A percentile compares a stretch with the other conserved stretches of the same genome.
Conservation (phyloP, 2,329 filamentous ascomycete species). For the Coniella lustricola region DNA sequence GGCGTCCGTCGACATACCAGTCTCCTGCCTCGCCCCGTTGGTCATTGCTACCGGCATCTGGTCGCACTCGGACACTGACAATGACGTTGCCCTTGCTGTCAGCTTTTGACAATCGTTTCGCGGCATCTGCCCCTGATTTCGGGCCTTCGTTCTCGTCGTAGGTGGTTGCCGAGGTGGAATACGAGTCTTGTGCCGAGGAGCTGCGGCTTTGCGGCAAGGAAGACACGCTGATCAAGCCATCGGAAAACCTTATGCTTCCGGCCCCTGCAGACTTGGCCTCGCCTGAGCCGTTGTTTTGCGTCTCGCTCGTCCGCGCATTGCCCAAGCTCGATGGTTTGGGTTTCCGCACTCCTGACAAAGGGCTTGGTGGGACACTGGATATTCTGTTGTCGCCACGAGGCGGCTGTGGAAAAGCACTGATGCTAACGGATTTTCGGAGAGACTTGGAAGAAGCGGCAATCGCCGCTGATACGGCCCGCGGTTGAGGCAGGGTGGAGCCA, state of each 20-base stretch:
- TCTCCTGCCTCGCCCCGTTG: constrained; percentile 66
- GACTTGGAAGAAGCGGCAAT: constrained; percentile 60
- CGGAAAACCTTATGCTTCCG: constrained; percentile 57
- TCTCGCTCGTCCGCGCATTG: constrained; percentile 42
- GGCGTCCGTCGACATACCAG: constrained; percentile 85
- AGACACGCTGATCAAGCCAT: constrained; percentile 67
- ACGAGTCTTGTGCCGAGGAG: constrained; percentile 87
- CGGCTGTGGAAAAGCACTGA: constrained; percentile 88
- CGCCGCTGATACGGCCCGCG: constrained; percentile 45
- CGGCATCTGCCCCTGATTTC: constrained; percentile 24
- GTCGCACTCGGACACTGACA: constrained; percentile 89
- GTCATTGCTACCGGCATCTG: constrained; percentile 63
- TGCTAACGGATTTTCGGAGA: constrained; percentile 82
- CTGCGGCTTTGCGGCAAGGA: constrained; percentile 85
- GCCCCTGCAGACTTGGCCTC: constrained; percentile 68
- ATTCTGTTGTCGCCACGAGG: constrained; percentile 59
- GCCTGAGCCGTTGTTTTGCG: constrained; percentile 71
- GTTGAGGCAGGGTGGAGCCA: constrained; percentile 47
- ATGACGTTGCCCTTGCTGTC: constrained; percentile 92
- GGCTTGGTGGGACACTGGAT: constrained; percentile 56
- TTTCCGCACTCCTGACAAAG: constrained; percentile 47
- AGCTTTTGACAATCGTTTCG: constrained; percentile 44
- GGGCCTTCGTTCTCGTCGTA: constrained; percentile 67
- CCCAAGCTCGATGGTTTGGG: constrained; percentile 50
- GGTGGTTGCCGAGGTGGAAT: constrained; percentile 82